Conservation (phyloP, 768 basidiomycete species). For the Auricularia auricula-judae region DNA sequence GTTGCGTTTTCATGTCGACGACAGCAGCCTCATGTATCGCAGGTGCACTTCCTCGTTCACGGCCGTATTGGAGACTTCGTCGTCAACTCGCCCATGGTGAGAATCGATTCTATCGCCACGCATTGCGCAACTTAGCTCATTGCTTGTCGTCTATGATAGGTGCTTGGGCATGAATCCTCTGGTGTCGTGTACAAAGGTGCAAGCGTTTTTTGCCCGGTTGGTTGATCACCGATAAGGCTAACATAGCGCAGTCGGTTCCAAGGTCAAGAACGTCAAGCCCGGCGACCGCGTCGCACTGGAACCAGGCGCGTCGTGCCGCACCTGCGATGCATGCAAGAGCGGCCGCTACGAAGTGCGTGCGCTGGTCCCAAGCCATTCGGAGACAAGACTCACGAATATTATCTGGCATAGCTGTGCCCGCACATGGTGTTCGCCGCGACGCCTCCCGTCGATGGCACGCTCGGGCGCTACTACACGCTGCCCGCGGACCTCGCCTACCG, state of each 20-base stretch:
- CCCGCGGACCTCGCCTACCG: slow-evolving; percentile 77
- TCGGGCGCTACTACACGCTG: slow-evolving; percentile 75
- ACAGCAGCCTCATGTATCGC: slow-evolving; percentile 5
- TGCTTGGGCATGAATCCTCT: slow-evolving; percentile 89
- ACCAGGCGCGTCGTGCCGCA: slow-evolving; percentile 77
- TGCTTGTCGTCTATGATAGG: slow-evolving; percentile 24
- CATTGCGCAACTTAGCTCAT: neutral
- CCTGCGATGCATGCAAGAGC: slow-evolving; percentile 73
- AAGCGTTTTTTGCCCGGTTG: neutral
- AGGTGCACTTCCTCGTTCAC: slow-evolving; percentile 70
- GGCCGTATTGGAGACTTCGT: slow-evolving; percentile 77
- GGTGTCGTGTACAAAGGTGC: slow-evolving; percentile 64
- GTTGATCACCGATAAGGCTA: too few relatives aligned
- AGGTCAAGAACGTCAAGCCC: slow-evolving; percentile 62
- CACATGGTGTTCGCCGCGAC: slow-evolving; percentile 86
- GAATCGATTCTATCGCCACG: slow-evolving; percentile 3
- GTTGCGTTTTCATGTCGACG: slow-evolving; percentile 9
- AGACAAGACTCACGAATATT: too few relatives aligned
- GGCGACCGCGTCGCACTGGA: slow-evolving; percentile 91
- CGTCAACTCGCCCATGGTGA: slow-evolving; percentile 71
- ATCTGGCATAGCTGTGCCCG: slow-evolving; percentile 54
- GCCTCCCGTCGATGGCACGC: slow-evolving; percentile 86
- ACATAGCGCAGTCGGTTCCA: slow-evolving; percentile 47
- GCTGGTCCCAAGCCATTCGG: neutral
- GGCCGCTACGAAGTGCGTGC: slow-evolving; percentile 66